phyloP scores from a whole-genome alignment of 2,329 filamentous ascomycete genomes.

The Rhytidhysteron rufulum region DNA sequence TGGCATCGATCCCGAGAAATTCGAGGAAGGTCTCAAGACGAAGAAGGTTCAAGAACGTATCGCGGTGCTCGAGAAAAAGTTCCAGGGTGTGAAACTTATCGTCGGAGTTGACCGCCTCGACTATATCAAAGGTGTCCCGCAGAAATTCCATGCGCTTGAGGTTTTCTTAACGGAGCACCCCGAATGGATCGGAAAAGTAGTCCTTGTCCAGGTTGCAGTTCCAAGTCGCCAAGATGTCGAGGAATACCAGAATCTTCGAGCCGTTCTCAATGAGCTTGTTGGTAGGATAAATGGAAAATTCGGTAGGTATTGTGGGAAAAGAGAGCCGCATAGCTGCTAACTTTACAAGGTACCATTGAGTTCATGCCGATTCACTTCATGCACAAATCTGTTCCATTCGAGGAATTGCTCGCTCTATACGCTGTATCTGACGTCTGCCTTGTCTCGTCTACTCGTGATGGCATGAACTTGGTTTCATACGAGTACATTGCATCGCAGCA shows the following conservation, averaged over 20 bases:
- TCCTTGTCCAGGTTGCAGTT: constrained; percentile 92
- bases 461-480: constrained; percentile 98
- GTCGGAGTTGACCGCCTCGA: constrained; percentile 95
- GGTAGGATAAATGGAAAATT: constrained; percentile 97
- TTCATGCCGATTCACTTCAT: constrained; percentile 99
- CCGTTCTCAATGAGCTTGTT: constrained; percentile 93
- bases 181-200: constrained; percentile 96
- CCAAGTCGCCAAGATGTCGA: constrained; percentile 94
- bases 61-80: constrained; percentile 78
- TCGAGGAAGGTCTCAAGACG: constrained; percentile 81
- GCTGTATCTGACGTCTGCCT: constrained; percentile 89
- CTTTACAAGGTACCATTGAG: constrained; percentile 69
- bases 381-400: constrained; percentile 91
- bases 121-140: constrained; percentile 98
- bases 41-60: constrained; percentile 86
- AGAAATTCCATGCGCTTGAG: constrained; percentile 94
- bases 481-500: constrained; percentile 96
- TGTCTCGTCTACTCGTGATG: constrained; percentile 92
- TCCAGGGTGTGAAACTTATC: constrained; percentile 92
- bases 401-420: constrained; percentile 91
- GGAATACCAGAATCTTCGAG: constrained; percentile 93
- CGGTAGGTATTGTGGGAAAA: constrained; percentile 42
- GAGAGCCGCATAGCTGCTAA: neutral
- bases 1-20: constrained; percentile 96
- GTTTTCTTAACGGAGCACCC: constrained; percentile 96